These are phyloP conservation scores for Leccinum fuscescens DNA, from an alignment of 1,284 basidiomycete species.

Conservation along the genomic window DNA sequence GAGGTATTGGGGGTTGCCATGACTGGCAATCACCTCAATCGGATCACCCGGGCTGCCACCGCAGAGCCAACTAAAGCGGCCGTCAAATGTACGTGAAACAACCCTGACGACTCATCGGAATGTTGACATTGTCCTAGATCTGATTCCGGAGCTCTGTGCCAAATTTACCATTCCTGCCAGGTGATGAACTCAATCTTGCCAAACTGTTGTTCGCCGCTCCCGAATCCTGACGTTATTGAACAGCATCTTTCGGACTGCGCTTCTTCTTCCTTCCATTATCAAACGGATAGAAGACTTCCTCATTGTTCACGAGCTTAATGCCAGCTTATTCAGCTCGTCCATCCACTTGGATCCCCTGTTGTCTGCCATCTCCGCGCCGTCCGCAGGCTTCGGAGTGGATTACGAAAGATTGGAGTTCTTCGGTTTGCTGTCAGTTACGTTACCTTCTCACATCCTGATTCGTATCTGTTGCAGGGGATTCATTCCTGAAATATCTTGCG, in stretches of 20 bases:
- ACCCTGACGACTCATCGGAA: conserved; percentile 21
- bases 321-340: conserved; percentile 58
- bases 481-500: conserved; percentile 75
- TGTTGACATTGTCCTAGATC: conserved; percentile 45
- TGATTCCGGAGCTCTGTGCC: conserved; percentile 74
- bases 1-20: conserved; percentile 56
- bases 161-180: conserved; percentile 73
- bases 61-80: conserved; percentile 38
- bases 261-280: conserved; percentile 70
- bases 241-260: conserved; percentile 63
- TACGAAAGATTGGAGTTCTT: conserved; percentile 82
- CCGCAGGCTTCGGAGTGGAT: conserved; percentile 63
- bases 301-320: conserved; percentile 74
- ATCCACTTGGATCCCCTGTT: conserved; percentile 61
- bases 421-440: conserved; percentile 43
- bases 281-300: conserved; percentile 68
- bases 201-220: conserved; percentile 15
- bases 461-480: conserved; percentile 55
- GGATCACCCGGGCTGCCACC: conserved; percentile 37
- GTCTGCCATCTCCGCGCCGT: conserved; percentile 64
- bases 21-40: conserved; percentile 56
- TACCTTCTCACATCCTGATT: conserved; percentile 13
- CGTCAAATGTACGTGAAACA: conserved; percentile 49
- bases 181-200: conserved; percentile 38
- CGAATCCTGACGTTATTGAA: conserved; percentile 26